Conservation (phyloP, 257 asterid species). For the Nicotiana tabacum region DNA sequence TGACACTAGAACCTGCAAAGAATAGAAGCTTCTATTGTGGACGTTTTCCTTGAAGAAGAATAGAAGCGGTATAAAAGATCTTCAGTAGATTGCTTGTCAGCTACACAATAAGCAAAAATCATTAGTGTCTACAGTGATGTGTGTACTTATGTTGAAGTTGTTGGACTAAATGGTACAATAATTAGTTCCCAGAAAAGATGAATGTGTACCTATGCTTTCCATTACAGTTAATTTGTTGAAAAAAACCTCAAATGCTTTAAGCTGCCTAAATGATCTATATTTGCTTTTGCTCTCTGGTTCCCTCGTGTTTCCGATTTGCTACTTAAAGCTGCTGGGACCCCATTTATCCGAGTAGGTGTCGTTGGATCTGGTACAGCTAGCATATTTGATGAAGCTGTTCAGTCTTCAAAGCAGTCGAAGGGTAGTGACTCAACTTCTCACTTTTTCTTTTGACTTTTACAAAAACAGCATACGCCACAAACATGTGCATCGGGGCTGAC, state of each 20-base stretch:
- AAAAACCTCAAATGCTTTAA: not conserved
- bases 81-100: not conserved
- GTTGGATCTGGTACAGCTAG: constrained; percentile 87
- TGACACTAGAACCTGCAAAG: not conserved
- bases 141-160: not conserved
- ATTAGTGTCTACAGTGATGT: not conserved
- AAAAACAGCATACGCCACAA: not conserved
- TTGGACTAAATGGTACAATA: not conserved
- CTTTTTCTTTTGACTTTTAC: constrained; percentile 10
- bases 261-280: not conserved
- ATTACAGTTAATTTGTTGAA: not conserved
- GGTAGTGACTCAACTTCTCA: constrained; percentile 29
- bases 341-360: constrained; percentile 56
- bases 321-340: constrained; percentile 65
- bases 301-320: not conserved
- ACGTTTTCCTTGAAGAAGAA: not conserved
- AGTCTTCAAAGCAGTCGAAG: constrained; percentile 48
- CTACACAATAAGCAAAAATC: not conserved
- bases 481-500: not conserved
- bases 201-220: not conserved
- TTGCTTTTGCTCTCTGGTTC: not conserved
- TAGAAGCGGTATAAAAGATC: not conserved
- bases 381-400: constrained; percentile 43
- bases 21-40: not conserved
- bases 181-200: not conserved